These are phyloP conservation scores for Apium graveolens DNA, from an alignment of 129 eudicot species.

Conservation along the genomic window DNA sequence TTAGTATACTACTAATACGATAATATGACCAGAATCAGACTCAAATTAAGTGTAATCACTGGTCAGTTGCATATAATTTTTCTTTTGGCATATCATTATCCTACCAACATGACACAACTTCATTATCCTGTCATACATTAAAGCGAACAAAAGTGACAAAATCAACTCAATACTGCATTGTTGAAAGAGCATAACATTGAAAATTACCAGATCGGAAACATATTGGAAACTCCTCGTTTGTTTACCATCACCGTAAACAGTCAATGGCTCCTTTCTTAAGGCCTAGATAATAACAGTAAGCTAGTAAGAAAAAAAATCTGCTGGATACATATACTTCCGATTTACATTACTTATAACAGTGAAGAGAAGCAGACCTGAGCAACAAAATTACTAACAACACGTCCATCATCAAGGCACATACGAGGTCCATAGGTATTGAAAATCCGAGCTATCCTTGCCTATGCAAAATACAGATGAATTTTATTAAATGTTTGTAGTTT, in stretches of 20 bases:
- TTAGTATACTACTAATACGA: background rate
- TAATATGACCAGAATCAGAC: background rate
- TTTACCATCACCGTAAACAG: slow-evolving; percentile 14
- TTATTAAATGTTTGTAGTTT: background rate
- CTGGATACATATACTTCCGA: background rate
- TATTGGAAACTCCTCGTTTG: slow-evolving; percentile 71
- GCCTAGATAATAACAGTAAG: slow-evolving; percentile 11
- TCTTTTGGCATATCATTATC: background rate
- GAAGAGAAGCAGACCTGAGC: slow-evolving; percentile 38
- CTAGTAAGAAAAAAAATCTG: background rate
- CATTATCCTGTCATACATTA: background rate
- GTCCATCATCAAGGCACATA: slow-evolving; percentile 37
- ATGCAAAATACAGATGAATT: background rate
- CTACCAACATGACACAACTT: background rate
- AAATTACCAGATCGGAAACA: slow-evolving; percentile 76
- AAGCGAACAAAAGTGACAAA: background rate
- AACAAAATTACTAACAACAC: slow-evolving; percentile 68
- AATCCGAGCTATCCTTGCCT: slow-evolving; percentile 30
- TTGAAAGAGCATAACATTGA: background rate
- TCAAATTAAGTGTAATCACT: background rate
- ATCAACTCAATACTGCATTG: background rate
- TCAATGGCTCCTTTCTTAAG: slow-evolving; percentile 13
- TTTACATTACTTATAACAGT: background rate
- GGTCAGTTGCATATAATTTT: background rate
- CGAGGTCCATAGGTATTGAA: slow-evolving; percentile 38